Evolutionary conservation across 2,329 filamentous ascomycete genomes (phyloP), one percentile per base, ranked within the genome.

Genomic region (Lachnellula arida): DNA sequence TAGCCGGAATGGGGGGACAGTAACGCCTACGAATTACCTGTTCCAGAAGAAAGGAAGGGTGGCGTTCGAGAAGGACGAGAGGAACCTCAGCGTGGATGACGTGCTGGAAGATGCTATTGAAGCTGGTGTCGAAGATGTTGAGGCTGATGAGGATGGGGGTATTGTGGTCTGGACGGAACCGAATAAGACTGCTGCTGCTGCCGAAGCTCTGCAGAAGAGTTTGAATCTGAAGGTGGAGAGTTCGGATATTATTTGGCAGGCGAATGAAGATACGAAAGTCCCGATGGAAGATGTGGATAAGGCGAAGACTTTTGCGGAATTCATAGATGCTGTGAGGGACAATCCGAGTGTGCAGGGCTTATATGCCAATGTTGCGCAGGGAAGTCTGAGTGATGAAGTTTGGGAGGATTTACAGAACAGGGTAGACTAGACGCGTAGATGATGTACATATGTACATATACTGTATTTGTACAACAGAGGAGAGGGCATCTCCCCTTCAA

Each of bases 41-140:
- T 99, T 99, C 70, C 81, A 89, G 54, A 88, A 88, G 67, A 87
- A 86, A 57, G 94, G 94, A 1, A 80, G 86, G 51, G 80, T 91
- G 28, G 77, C 86, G 3, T 86, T 97, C 66, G 82, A 85, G 67
- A 76, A 78, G 59, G 80, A 79, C 61, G 78, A 81, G 48, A 59
- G 73, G 25, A 72, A 69, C 23, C 69, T 71, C 2, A 70, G 76
- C 9, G 79, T 82, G 5, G 83, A 94, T 50, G 86, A 91, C 40
- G 82, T 90, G 23, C 74, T 97, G 43, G 86, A 97, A 63, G 82
- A 86, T 53, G 91, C 89, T 5, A 84, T 97, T 50, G 92, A 97
- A 68, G 88, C 88, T 9, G 93, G 91, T 9, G 89, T 87, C 1
- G 83, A 88, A 62, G 88, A 92, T 62, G 79, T 91, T 0, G 80